These are phyloP conservation scores for Gossypium gossypioides DNA, from an alignment of 441 rosid genomes.

Conservation along the genomic window DNA sequence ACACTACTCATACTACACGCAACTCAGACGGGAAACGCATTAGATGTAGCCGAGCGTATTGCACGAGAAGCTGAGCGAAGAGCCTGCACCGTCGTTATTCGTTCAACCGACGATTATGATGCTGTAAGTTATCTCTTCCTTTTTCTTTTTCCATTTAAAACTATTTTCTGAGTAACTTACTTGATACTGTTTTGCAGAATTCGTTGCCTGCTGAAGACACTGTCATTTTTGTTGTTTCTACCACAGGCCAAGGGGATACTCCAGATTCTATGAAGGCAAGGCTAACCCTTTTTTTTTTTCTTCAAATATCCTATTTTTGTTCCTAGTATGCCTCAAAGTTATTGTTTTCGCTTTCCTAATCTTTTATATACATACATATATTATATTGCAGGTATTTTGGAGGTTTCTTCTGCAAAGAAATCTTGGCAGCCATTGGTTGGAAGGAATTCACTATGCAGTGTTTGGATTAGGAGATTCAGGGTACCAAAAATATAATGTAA, in stretches of 20 bases:
- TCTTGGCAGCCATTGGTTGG: conserved; percentile 54
- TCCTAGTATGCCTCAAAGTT: not conserved
- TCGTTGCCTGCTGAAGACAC: conserved; percentile 46
- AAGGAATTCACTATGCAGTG: conserved; percentile 58
- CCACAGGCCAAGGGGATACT: conserved; percentile 90
- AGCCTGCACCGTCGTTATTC: conserved; percentile 42
- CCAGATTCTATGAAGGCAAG: conserved; percentile 74
- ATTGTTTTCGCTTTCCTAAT: conserved; percentile 13
- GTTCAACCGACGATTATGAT: conserved; percentile 53
- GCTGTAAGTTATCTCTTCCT: conserved; percentile 30
- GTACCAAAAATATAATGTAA: conserved; percentile 86
- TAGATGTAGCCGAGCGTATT: conserved; percentile 75
- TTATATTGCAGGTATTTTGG: conserved; percentile 60
- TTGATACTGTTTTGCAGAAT: conserved; percentile 32
- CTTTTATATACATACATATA: not conserved
- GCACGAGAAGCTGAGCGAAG: conserved; percentile 69
- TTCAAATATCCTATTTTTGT: not conserved
- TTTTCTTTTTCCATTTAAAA: not conserved
- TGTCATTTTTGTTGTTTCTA: conserved; percentile 74
- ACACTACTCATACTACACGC: conserved; percentile 56
- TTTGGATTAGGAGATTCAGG: conserved; percentile 92
- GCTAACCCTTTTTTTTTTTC: not conserved
- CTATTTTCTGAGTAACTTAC: not conserved
- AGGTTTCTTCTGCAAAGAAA: conserved; percentile 67
- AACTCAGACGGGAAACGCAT: conserved; percentile 72